Evolutionary conservation across 2,329 filamentous ascomycete genomes (phyloP).

Genomic region (Alternaria postmessia): DNA sequence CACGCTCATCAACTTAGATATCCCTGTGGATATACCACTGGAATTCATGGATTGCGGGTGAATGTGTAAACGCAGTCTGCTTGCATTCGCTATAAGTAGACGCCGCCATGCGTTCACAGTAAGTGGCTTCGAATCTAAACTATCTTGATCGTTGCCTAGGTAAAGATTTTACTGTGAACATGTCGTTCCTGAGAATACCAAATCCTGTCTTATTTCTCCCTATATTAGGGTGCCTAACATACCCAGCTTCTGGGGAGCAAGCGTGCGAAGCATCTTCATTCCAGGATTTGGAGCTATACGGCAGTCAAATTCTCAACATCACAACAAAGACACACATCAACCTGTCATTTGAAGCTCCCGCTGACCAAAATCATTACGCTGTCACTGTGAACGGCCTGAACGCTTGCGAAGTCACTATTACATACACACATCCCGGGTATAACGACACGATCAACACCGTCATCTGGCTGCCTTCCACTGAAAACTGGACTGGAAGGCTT

Average conservation of each 20-base stretch:
- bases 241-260: background rate
- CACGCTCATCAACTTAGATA: background rate
- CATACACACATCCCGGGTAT: conserved; percentile 36
- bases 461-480: conserved; percentile 28
- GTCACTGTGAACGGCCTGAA: conserved; percentile 12
- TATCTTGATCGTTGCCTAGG: background rate
- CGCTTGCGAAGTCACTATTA: conserved; percentile 50
- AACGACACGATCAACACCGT: conserved; percentile 27
- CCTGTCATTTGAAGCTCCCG: conserved; percentile 9
- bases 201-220: background rate
- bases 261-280: conserved; percentile 11
- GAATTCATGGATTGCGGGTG: background rate
- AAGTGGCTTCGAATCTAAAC: background rate
- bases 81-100: background rate
- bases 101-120: background rate
- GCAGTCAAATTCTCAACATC: conserved; percentile 10
- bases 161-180: background rate
- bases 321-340: conserved; percentile 5
- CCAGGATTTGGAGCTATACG: conserved; percentile 1
- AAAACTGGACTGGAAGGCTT: conserved; percentile 33
- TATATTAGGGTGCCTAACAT: background rate
- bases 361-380: conserved; percentile 19
- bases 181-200: background rate
- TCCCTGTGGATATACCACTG: background rate
- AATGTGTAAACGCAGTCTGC: background rate